Evolutionary conservation across 1,284 basidiomycete genomes (phyloP).

Genomic region (Chalciporus sp.): DNA sequence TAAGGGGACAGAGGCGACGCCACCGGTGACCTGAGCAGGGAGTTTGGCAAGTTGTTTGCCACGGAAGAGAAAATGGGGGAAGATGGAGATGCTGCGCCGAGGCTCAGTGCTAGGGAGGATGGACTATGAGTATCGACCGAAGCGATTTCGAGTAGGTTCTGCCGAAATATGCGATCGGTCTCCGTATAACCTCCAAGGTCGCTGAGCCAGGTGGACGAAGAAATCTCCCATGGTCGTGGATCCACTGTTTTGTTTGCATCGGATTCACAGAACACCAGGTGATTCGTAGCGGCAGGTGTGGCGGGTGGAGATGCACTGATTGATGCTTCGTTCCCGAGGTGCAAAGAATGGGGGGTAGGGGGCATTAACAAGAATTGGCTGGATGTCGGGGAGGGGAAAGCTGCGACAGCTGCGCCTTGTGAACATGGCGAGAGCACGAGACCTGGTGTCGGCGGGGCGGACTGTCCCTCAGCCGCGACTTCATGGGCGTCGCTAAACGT

Average conservation of each 20-base stretch:
- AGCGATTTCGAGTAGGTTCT: conserved; percentile 19
- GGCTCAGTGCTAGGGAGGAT: conserved; percentile 32
- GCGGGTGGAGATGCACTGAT: conserved; percentile 15
- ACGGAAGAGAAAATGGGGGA: conserved; percentile 19
- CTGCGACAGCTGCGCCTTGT: conserved; percentile 7
- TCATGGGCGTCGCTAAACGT: conserved; percentile 24
- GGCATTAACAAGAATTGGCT: conserved; percentile 35
- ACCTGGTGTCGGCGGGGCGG: conserved; percentile 11
- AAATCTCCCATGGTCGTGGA: conserved; percentile 20
- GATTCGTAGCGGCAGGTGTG: conserved; percentile 7
- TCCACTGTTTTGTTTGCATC: conserved; percentile 16
- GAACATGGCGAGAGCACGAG: conserved; percentile 8
- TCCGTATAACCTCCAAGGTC: conserved; percentile 37
- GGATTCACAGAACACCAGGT: conserved; percentile 8
- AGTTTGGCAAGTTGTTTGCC: conserved; percentile 15
- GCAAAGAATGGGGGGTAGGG: conserved; percentile 21
- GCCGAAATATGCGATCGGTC: conserved; percentile 35
- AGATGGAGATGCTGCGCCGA: conserved; percentile 24
- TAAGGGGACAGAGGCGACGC: conserved; percentile 17
- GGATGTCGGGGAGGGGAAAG: conserved; percentile 35
- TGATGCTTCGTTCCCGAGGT: conserved; percentile 5
- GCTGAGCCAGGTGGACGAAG: conserved; percentile 35
- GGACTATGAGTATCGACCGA: conserved; percentile 20
- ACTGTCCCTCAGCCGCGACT: conserved; percentile 3
- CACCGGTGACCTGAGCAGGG: conserved; percentile 19